Evolutionary conservation across 306 rosid genomes (phyloP).

Genomic region (Gillenia trifoliata): DNA sequence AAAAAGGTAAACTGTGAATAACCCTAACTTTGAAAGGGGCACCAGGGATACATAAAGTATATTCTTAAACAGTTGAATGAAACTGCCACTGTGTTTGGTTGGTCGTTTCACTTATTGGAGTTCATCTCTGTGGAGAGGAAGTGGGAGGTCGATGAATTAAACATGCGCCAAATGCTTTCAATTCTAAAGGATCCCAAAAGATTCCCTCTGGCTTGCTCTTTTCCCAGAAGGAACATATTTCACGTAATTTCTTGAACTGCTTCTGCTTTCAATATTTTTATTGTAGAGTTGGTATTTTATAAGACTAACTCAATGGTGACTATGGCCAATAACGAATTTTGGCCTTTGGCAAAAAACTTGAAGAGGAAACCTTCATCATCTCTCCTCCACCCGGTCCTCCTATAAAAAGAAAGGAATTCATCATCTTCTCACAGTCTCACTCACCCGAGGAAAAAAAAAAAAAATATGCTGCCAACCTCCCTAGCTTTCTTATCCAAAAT

Average conservation of each 20-base stretch:
- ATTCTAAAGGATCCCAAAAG: constrained; percentile 60
- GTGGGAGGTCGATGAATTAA: constrained; percentile 66
- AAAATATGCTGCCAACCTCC: too few species aligned
- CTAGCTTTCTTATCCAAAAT: too few species aligned
- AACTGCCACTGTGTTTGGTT: constrained; percentile 81
- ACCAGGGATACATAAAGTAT: constrained; percentile 63
- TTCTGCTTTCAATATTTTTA: neutral
- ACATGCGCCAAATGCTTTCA: too few species aligned
- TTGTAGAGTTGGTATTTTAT: neutral
- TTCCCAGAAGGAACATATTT: constrained; percentile 90
- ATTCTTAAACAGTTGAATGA: too few species aligned
- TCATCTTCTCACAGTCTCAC: too few species aligned
- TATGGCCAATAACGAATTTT: too few species aligned
- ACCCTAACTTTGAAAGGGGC: constrained; percentile 46
- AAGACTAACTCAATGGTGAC: too few species aligned
- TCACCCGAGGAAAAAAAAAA: too few species aligned
- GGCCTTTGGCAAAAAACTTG: too few species aligned
- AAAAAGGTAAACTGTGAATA: neutral
- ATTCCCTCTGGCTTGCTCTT: constrained; percentile 83
- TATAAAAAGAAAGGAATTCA: too few species aligned
- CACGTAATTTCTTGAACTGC: constrained; percentile 42
- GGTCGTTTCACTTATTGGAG: constrained; percentile 77
- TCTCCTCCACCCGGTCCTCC: too few species aligned
- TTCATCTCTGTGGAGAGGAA: constrained; percentile 78
- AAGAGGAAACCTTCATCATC: too few species aligned